phyloP scores from a whole-genome alignment of 1,139 yeast genomes.

The Nakaseomyces uthaithaninus region DNA sequence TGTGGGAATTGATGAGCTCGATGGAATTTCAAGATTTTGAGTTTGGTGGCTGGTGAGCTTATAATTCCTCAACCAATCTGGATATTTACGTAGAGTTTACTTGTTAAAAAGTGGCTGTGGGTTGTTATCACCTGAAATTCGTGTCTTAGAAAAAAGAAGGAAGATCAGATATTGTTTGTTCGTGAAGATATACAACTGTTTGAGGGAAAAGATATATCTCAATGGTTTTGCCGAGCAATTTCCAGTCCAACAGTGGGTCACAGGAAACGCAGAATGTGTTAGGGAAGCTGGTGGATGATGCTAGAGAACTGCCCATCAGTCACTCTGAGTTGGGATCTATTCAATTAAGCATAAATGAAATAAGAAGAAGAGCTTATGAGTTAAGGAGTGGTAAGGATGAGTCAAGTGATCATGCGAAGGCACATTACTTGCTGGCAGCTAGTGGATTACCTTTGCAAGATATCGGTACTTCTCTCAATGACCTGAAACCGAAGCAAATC shows the following conservation, averaged over 20 bases:
- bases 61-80: too few relatives aligned
- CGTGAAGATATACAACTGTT: too few relatives aligned
- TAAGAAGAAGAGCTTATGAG: slow-evolving; percentile 59
- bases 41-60: too few relatives aligned
- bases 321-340: slow-evolving; percentile 31
- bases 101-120: too few relatives aligned
- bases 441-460: slow-evolving; percentile 87
- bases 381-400: slow-evolving; percentile 42
- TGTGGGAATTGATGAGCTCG: too few relatives aligned
- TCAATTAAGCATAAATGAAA: slow-evolving; percentile 56
- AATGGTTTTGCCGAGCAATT: neutral
- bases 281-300: slow-evolving; percentile 2
- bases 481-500: slow-evolving; percentile 24
- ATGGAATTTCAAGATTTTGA: too few relatives aligned
- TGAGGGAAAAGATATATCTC: neutral
- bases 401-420: slow-evolving; percentile 57
- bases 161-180: too few relatives aligned
- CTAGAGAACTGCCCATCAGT: slow-evolving; percentile 24
- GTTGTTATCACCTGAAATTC: too few relatives aligned
- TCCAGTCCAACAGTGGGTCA: neutral
- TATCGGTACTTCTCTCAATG: slow-evolving; percentile 58
- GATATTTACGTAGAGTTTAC: too few relatives aligned
- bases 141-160: too few relatives aligned
- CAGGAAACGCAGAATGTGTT: neutral
- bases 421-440: slow-evolving; percentile 83